Evolutionary conservation across 768 basidiomycete species (phyloP).

Genomic region (Phanerochaete carnosa): DNA sequence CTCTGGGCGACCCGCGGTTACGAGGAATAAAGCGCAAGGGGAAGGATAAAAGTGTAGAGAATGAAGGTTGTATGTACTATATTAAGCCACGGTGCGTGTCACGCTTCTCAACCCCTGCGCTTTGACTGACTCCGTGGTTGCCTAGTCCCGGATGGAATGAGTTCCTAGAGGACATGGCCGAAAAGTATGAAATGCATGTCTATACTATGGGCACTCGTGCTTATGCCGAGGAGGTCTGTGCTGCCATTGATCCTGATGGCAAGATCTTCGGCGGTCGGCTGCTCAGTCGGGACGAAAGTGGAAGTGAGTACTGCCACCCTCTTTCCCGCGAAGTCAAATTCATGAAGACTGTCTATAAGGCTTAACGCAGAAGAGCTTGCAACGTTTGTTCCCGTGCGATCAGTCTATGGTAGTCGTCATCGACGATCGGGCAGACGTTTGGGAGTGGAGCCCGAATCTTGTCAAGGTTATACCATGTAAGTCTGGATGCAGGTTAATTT

Average conservation of each 20-base stretch:
- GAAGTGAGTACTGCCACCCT: constrained; percentile 58
- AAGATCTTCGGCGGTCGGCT: constrained; percentile 85
- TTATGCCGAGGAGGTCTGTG: constrained; percentile 94
- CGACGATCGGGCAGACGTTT: constrained; percentile 97
- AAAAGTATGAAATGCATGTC: constrained; percentile 97
- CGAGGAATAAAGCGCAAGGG: constrained; percentile 46
- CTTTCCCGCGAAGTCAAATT: not conserved
- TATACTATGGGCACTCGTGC: constrained; percentile 99
- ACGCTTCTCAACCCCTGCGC: not conserved
- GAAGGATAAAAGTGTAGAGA: constrained; percentile 64
- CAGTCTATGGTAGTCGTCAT: constrained; percentile 99
- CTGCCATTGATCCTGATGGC: constrained; percentile 87
- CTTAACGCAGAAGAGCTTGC: constrained; percentile 87
- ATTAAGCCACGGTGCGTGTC: constrained; percentile 87
- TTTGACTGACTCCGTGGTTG: not conserved
- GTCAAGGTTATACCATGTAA: constrained; percentile 95
- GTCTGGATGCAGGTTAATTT: constrained; percentile 23
- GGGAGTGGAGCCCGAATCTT: constrained; percentile 96
- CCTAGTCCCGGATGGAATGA: constrained; percentile 75
- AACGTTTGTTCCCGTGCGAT: constrained; percentile 93
- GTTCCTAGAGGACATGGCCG: constrained; percentile 70
- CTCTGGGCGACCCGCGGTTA: constrained; percentile 44
- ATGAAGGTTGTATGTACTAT: constrained; percentile 91
- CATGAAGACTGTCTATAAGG: constrained; percentile 42
- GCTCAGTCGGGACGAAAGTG: constrained; percentile 92